Conservation (phyloP, 1,284 basidiomycete species). For the Naganishia albida region DNA sequence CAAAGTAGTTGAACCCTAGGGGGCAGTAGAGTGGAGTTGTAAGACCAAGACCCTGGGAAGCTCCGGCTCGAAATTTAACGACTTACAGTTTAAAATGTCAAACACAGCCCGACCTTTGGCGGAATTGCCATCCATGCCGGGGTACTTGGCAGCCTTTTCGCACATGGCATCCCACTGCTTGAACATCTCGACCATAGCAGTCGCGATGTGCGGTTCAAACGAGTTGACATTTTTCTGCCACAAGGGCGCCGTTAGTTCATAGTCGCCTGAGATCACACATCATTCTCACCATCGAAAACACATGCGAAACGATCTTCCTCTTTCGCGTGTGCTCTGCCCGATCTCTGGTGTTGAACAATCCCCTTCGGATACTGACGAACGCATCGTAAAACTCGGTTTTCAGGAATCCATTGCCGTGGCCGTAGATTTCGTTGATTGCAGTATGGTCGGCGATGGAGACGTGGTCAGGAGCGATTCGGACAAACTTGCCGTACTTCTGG, state of each 20-base stretch:
- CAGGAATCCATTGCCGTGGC: slow-evolving; percentile 73
- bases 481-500: slow-evolving; percentile 71
- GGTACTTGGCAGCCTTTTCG: slow-evolving; percentile 58
- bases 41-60: too few relatives aligned
- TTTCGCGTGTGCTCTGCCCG: slow-evolving; percentile 80
- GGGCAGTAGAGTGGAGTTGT: slow-evolving; percentile 21
- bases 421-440: slow-evolving; percentile 69
- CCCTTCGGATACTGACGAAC: slow-evolving; percentile 68
- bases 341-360: slow-evolving; percentile 61
- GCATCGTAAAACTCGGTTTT: slow-evolving; percentile 74
- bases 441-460: slow-evolving; percentile 77
- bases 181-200: slow-evolving; percentile 65
- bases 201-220: slow-evolving; percentile 70
- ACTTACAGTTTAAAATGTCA: slow-evolving; percentile 55
- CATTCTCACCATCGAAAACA: slow-evolving; percentile 63
- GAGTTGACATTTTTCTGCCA: slow-evolving; percentile 72
- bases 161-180: slow-evolving; percentile 79
- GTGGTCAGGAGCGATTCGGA: slow-evolving; percentile 86
- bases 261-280: neutral
- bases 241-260: neutral
- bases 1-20: slow-evolving; percentile 70
- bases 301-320: slow-evolving; percentile 83
- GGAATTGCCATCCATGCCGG: slow-evolving; percentile 48
- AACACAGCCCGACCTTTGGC: slow-evolving; percentile 68
- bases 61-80: neutral